Base-by-base conservation (phyloP, 1,284 basidiomycete genomes). In the Tremellales sp. region DNA sequence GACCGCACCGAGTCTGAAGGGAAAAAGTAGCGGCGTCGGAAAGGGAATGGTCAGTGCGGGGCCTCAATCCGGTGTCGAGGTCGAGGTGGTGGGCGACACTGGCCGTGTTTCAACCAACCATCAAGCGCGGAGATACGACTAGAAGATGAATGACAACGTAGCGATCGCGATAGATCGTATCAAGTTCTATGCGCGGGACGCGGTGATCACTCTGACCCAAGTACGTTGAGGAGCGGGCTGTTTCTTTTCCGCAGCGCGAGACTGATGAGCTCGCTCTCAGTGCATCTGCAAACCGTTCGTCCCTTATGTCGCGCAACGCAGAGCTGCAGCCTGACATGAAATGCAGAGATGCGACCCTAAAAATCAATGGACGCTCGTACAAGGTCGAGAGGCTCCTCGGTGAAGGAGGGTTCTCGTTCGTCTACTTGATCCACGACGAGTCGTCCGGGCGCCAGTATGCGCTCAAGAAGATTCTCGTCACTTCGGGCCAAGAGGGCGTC, bases 361-460 rank as follows among this genome's bases (percentile, higher is more conserved):
- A 94, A 75, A 91, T 97, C 57, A 94, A 94, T 61, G 92, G 92
- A 24, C 79, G 92, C 61, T 87, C 85, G 40, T 95, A 91, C 75
- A 86, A 87, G 61, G 87, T 97, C 40, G 75, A 92, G 43, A 87
- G 86, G 57, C 83, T 94, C 13, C 80, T 97, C 4, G 92, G 92
- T 36, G 92, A 97, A 73, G 92, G 92, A 33, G 92, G 69, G n/a
- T 95, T 95, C 77, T 90, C 87, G 13, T 95, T 93, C 67, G 92
- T 97, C 16, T 92, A 92, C 70, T 79, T 92, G 28, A 87, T 86
- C n/a, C 83, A 86, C 61, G 89, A 93, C 53, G 51, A 54, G 12
- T 66, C 60, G 8, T 67, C 68, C 2, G 72, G 89, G 79, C 80
- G 89, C 52, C 80, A 87, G 75, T 95, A 93, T 61, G 92, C 92